Conservation (phyloP, 164 flowering plant species). For the Amborella trichopoda region DNA sequence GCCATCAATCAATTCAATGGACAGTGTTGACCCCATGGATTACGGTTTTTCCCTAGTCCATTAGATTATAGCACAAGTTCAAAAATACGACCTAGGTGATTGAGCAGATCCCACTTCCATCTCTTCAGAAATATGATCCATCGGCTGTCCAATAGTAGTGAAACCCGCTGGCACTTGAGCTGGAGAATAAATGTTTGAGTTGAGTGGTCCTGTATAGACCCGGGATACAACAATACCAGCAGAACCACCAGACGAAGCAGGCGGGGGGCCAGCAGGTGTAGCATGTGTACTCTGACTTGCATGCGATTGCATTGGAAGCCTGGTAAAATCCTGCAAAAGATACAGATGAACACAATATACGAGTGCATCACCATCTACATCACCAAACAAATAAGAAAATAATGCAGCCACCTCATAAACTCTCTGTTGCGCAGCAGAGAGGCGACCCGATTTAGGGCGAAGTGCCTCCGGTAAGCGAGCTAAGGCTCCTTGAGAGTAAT, state of each 20-base stretch:
- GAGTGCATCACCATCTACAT: background rate
- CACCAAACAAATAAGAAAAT: no score
- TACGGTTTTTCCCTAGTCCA: no score
- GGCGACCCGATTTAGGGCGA: conserved; percentile 84
- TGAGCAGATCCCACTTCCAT: conserved; percentile 38
- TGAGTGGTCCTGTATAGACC: conserved; percentile 43
- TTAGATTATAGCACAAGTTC: no score
- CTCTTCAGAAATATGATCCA: conserved; percentile 56
- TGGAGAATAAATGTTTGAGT: conserved; percentile 31
- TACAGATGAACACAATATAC: background rate
- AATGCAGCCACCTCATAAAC: conserved; percentile 85
- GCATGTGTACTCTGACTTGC: conserved; percentile 52
- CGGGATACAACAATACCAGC: conserved; percentile 28
- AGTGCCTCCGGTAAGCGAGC: conserved; percentile 77
- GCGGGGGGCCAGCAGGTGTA: conserved; percentile 32
- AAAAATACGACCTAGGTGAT: conserved; percentile 41
- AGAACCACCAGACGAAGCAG: conserved; percentile 30
- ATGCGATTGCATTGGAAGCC: conserved; percentile 90
- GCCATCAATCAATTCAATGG: no score
- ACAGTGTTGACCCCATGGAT: no score
- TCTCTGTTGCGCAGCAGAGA: conserved; percentile 79
- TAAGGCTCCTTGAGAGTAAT: conserved; percentile 60
- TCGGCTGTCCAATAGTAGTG: conserved; percentile 30
- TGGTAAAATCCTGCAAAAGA: conserved; percentile 66
- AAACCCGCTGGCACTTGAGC: conserved; percentile 36